phyloP scores from a whole-genome alignment of 2,329 filamentous ascomycete species.

The Helotiales sp. region DNA sequence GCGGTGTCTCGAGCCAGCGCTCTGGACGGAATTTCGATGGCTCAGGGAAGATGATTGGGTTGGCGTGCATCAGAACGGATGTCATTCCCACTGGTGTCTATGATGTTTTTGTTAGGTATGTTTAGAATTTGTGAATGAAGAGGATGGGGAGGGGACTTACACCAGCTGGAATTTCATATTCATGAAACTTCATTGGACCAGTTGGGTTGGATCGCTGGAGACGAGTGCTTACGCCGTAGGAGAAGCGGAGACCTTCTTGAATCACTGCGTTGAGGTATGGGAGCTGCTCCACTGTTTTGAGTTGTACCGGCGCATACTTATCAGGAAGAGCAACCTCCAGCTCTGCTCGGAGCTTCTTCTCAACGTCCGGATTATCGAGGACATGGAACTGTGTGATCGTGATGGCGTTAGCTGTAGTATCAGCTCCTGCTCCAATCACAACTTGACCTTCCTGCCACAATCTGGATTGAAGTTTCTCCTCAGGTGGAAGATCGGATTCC shows the following conservation, averaged over 20 bases:
- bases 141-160: background rate
- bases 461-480: constrained; percentile 17
- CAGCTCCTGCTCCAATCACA: constrained; percentile 23
- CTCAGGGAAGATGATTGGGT: constrained; percentile 22
- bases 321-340: constrained; percentile 10
- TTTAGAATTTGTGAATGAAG: too few relatives aligned
- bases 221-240: constrained; percentile 15
- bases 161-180: constrained; percentile 20
- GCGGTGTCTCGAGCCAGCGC: constrained; percentile 27
- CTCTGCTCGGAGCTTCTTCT: constrained; percentile 19
- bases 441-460: constrained; percentile 25
- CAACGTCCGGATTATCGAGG: constrained; percentile 18
- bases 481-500: constrained; percentile 15
- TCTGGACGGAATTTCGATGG: constrained; percentile 16
- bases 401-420: constrained; percentile 18
- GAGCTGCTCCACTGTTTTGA: constrained; percentile 26
- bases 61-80: constrained; percentile 22
- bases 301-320: constrained; percentile 1
- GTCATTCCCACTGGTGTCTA: constrained; percentile 22
- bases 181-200: constrained; percentile 7
- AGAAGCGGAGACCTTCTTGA: constrained; percentile 7
- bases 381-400: constrained; percentile 19
- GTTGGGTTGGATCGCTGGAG: constrained; percentile 15
- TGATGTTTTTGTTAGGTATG: background rate
- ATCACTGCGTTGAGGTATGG: constrained; percentile 20